phyloP scores from a whole-genome alignment of 306 rosid genomes.

The Coriaria nepalensis region DNA sequence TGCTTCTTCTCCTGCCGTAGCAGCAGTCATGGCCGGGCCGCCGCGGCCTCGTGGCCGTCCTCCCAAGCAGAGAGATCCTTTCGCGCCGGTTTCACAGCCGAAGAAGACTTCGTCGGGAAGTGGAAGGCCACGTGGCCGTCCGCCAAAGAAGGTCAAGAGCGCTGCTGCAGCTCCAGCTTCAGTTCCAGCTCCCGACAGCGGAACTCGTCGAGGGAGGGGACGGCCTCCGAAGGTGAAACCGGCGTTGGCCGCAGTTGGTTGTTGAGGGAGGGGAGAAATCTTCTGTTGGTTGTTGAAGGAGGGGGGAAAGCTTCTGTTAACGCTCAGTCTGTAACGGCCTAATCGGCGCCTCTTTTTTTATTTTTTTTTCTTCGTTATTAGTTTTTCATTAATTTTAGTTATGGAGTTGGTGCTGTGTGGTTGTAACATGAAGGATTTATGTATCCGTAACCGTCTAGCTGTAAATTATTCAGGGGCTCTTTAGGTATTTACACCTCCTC shows the following conservation, averaged over 20 bases:
- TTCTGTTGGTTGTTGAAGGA: constrained; percentile 1
- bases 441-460: constrained; percentile 6
- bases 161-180: constrained; percentile 5
- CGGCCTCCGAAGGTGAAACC: constrained; percentile 50
- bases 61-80: constrained; percentile 35
- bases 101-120: constrained; percentile 17
- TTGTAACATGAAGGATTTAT: constrained; percentile 10
- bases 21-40: constrained; percentile 9
- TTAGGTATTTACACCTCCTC: not conserved
- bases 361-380: not conserved
- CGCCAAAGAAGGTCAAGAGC: constrained; percentile 34
- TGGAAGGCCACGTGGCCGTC: constrained; percentile 54
- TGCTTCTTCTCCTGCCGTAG: not conserved
- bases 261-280: constrained; percentile 16
- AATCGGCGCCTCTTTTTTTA: constrained; percentile 2
- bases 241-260: constrained; percentile 28
- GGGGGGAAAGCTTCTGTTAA: constrained; percentile 1
- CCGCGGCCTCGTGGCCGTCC: constrained; percentile 45
- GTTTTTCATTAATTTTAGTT: constrained; percentile 1
- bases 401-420: constrained; percentile 12
- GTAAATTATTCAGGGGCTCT: constrained; percentile 7
- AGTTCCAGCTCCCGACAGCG: constrained; percentile 7
- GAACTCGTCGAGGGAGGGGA: constrained; percentile 36
- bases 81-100: constrained; percentile 21
- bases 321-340: constrained; percentile 3